A percentile compares a stretch with the other conserved stretches of the same genome.
phyloP scores from a whole-genome alignment of 2,329 filamentous ascomycete species.

The Neoarthrinium moseri region DNA sequence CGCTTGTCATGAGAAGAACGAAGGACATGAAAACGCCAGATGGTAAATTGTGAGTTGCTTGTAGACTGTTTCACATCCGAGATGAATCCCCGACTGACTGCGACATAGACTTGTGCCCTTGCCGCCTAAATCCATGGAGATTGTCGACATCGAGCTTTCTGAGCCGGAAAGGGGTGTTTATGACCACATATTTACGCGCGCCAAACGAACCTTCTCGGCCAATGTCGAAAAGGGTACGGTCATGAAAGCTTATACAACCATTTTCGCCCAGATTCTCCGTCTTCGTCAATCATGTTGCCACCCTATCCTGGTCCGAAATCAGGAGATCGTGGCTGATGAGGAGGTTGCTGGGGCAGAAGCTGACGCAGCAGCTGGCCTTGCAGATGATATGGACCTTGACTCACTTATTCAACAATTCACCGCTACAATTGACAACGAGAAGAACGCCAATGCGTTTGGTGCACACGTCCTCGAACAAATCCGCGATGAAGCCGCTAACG shows the following conservation, averaged over 20 bases:
- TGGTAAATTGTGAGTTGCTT: slow-evolving; percentile 52
- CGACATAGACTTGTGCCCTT: slow-evolving; percentile 65
- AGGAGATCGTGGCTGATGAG: slow-evolving; percentile 81
- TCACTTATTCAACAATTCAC: slow-evolving; percentile 84
- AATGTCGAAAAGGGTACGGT: slow-evolving; percentile 91
- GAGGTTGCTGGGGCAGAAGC: slow-evolving; percentile 76
- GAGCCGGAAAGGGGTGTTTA: slow-evolving; percentile 87
- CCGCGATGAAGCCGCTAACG: slow-evolving; percentile 80
- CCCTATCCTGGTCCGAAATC: slow-evolving; percentile 83
- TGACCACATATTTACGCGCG: slow-evolving; percentile 81
- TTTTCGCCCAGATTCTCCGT: slow-evolving; percentile 93
- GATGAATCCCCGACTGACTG: slow-evolving; percentile 10
- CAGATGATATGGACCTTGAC: slow-evolving; percentile 94
- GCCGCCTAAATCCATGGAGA: slow-evolving; percentile 76
- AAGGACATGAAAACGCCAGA: slow-evolving; percentile 98
- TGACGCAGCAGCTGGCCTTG: slow-evolving; percentile 76
- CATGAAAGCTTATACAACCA: slow-evolving; percentile 93
- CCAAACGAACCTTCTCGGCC: slow-evolving; percentile 78
- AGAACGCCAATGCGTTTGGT: slow-evolving; percentile 71
- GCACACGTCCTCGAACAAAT: slow-evolving; percentile 89
- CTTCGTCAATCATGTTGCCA: slow-evolving; percentile 94
- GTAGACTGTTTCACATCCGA: neutral
- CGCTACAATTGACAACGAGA: slow-evolving; percentile 59
- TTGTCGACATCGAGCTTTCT: slow-evolving; percentile 85
- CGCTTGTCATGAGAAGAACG: slow-evolving; percentile 88